Evolutionary conservation across 257 asterid species (phyloP).

Genomic region (Forsythia viridissima): DNA sequence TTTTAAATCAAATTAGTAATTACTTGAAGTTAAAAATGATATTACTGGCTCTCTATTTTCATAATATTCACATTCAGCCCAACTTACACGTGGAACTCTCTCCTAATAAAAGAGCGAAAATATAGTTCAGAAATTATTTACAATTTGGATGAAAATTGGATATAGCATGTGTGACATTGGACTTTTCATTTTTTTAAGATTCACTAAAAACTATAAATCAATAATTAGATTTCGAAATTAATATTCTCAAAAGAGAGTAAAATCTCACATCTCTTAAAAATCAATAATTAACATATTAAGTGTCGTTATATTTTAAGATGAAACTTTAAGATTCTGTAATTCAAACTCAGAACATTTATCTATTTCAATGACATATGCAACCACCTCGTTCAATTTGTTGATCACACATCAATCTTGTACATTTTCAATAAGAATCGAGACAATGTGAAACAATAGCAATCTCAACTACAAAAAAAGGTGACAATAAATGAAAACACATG

Average conservation of each 20-base stretch:
- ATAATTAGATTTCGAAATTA: too few relatives aligned
- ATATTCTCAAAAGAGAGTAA: too few relatives aligned
- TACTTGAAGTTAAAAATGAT: not conserved
- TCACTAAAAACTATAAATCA: too few relatives aligned
- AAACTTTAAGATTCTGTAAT: too few relatives aligned
- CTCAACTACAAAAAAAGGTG: not conserved
- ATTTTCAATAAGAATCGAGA: not conserved
- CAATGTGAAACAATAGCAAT: conserved; percentile 24
- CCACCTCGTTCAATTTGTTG: not conserved
- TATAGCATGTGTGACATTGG: not conserved
- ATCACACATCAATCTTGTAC: not conserved
- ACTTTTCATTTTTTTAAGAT: not conserved
- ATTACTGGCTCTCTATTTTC: not conserved
- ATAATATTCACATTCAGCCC: not conserved
- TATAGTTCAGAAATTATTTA: too few relatives aligned
- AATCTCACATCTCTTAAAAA: not conserved
- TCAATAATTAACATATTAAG: too few relatives aligned
- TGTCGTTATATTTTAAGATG: too few relatives aligned
- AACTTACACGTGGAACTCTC: too few relatives aligned
- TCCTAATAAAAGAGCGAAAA: too few relatives aligned
- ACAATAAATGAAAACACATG: conserved; percentile 56
- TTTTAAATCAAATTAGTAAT: not conserved
- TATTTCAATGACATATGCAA: not conserved
- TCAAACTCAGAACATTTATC: too few relatives aligned
- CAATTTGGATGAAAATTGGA: not conserved